phyloP scores from a whole-genome alignment of 306 rosid species.

The Psophocarpus tetragonolobus region DNA sequence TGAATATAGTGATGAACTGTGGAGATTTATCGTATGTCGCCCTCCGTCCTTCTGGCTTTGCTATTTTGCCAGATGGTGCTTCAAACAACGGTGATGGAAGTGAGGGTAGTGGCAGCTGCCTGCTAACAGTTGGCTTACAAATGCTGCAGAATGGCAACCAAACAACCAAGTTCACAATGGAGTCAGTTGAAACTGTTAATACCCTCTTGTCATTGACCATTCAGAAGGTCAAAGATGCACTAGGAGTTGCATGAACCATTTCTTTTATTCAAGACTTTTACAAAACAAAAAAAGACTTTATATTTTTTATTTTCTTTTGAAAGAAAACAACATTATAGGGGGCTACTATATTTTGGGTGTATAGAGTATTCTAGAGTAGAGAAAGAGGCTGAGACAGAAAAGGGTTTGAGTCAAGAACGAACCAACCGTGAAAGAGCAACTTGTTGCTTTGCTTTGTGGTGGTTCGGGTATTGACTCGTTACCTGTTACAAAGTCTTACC shows the following conservation, averaged over 20 bases:
- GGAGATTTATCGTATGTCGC: slow-evolving; percentile 69
- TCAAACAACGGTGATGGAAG: slow-evolving; percentile 2
- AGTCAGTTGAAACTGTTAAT: slow-evolving; percentile 64
- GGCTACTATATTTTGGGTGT: slow-evolving; percentile 3
- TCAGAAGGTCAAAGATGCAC: slow-evolving; percentile 69
- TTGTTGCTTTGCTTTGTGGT: slow-evolving; percentile 21
- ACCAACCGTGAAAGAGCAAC: slow-evolving; percentile 63
- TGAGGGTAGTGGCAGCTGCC: slow-evolving; percentile 16
- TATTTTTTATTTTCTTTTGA: not conserved
- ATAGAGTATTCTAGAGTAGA: slow-evolving; percentile 35
- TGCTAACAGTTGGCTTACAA: slow-evolving; percentile 74
- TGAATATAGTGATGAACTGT: slow-evolving; percentile 56
- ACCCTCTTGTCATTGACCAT: slow-evolving; percentile 61
- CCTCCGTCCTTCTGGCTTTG: slow-evolving; percentile 79
- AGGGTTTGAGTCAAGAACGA: slow-evolving; percentile 87
- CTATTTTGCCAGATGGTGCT: slow-evolving; percentile 56
- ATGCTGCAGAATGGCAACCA: slow-evolving; percentile 53
- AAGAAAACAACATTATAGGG: not conserved
- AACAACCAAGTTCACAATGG: slow-evolving; percentile 55
- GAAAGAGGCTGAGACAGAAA: slow-evolving; percentile 29
- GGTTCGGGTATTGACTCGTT: slow-evolving; percentile 97
- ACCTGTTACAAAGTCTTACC: slow-evolving; percentile 33
- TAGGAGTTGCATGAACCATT: slow-evolving; percentile 38
- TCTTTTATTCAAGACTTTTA: not conserved
- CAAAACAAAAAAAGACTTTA: not conserved